Base-by-base conservation (phyloP, 148 eudicot species). In the Mesembryanthemum crystallinum region DNA sequence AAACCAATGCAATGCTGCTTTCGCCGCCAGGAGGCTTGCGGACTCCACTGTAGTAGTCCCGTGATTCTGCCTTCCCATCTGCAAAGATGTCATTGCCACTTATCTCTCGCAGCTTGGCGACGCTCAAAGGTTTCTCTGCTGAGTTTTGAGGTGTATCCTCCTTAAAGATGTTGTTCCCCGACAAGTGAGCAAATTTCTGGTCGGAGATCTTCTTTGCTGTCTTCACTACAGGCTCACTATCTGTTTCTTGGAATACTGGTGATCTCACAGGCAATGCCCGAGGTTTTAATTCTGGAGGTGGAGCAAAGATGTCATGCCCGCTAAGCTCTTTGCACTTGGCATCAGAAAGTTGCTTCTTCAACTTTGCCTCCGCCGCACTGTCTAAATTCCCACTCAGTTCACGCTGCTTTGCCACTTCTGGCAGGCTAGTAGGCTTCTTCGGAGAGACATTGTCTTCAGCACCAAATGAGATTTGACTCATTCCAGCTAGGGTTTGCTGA, bases 21-120 rank as follows among this genome's bases (percentile, higher is more conserved):
- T 92, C 92, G 0, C 98, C 97, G 49, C 98, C 98, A 0, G 98
- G 98, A 33, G 98, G 98, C 89, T 94, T 94, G 32, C 98, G 97
- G 0, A 94, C 97, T 30, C 98, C 98, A 4, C 88, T 95, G 68
- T 89, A 84, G 82, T 88, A 90, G 76, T 90, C 98, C 42, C 98
- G 87, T 7, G 95, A 86, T 62, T 92, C 98, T 29, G 63, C 87
- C 79, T 94, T 94, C 76, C 95, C 98, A 30, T 94, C 98, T 0
- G 98, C 81, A 52, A 94, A 94, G 28, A 94, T 94, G 69, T 92
- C 83, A 23, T 84, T 94, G 54, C 98, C 98, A 37, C 97, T 88
- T 64, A 94, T 94, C 82, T 94, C 98, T 37, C 91, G 82, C 85
- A 94, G 83, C 83, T 94, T 94, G 20, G 98, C 97, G 21, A 70